Conservation (phyloP, 192 early-diverging fungal species). For the Oehlia diaphana region DNA sequence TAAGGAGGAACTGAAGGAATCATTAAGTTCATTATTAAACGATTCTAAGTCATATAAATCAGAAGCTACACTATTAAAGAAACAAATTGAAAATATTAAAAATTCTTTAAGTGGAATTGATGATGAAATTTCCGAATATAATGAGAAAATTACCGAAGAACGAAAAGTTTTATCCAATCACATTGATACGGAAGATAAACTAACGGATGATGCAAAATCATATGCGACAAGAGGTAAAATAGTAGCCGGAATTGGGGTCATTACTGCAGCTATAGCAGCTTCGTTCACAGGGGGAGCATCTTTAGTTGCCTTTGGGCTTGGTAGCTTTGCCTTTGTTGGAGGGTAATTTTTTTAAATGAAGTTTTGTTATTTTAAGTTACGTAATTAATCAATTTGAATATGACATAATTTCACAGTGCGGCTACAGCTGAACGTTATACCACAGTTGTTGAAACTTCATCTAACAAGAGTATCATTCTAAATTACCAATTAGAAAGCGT, state of each 20-base stretch:
- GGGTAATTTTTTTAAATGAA: not conserved
- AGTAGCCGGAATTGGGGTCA: too few species aligned
- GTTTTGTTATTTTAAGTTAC: too few species aligned
- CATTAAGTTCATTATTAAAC: not conserved
- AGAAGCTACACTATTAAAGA: not conserved
- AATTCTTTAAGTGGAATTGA: not conserved
- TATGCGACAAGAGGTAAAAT: too few species aligned
- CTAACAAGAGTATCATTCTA: too few species aligned
- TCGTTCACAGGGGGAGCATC: too few species aligned
- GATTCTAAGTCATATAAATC: not conserved
- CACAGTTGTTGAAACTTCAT: not conserved
- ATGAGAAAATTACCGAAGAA: not conserved
- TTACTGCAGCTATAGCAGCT: too few species aligned
- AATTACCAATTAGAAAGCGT: too few species aligned
- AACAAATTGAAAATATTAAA: not conserved
- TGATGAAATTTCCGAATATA: not conserved
- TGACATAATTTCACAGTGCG: not conserved
- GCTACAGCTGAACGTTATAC: not conserved
- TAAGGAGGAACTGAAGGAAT: not conserved
- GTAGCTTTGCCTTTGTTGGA: accelerated
- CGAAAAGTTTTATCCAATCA: not conserved
- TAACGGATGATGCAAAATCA: not conserved
- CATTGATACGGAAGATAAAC: not conserved
- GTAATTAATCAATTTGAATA: too few species aligned
- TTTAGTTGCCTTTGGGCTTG: not conserved